Evolutionary conservation across 176 grass and related monocot species (phyloP).

Genomic region (Aegilops longissima): DNA sequence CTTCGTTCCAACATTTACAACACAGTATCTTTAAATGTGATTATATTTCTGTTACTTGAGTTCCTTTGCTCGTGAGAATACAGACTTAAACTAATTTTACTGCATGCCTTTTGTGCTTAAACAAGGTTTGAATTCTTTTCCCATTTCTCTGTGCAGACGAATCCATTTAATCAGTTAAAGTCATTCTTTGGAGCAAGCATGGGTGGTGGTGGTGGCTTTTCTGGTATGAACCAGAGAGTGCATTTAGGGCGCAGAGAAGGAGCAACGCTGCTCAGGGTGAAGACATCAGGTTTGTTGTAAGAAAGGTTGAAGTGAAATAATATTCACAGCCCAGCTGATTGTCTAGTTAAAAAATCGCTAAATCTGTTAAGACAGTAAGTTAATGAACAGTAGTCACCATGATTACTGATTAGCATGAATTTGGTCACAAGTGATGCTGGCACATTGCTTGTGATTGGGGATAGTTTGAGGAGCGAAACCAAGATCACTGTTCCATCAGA

Average conservation of each 20-base stretch:
- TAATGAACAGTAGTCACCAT: neutral
- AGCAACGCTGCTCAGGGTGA: slow-evolving; percentile 73
- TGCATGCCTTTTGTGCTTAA: neutral
- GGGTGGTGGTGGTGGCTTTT: slow-evolving; percentile 57
- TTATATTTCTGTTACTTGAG: slow-evolving; percentile 7
- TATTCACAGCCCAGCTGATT: neutral
- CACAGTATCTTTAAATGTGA: neutral
- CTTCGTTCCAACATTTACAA: slow-evolving; percentile 20
- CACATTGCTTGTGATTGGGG: neutral
- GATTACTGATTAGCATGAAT: neutral
- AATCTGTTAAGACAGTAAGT: neutral
- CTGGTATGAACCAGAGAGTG: slow-evolving; percentile 72
- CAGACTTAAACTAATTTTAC: neutral
- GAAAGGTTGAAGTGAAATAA: neutral
- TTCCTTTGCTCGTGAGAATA: neutral
- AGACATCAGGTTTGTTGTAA: slow-evolving; percentile 81
- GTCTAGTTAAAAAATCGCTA: slow-evolving; percentile 14
- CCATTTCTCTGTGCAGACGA: slow-evolving; percentile 57
- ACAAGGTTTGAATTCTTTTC: slow-evolving; percentile 24
- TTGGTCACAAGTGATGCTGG: neutral
- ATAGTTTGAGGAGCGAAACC: neutral
- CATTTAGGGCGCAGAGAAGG: slow-evolving; percentile 74
- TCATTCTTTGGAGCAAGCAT: slow-evolving; percentile 97
- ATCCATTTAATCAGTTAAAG: slow-evolving; percentile 96
- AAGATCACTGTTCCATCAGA: neutral